Base-by-base conservation (phyloP, 1,284 basidiomycete genomes). In the Cutaneotrichosporon curvatum region DNA sequence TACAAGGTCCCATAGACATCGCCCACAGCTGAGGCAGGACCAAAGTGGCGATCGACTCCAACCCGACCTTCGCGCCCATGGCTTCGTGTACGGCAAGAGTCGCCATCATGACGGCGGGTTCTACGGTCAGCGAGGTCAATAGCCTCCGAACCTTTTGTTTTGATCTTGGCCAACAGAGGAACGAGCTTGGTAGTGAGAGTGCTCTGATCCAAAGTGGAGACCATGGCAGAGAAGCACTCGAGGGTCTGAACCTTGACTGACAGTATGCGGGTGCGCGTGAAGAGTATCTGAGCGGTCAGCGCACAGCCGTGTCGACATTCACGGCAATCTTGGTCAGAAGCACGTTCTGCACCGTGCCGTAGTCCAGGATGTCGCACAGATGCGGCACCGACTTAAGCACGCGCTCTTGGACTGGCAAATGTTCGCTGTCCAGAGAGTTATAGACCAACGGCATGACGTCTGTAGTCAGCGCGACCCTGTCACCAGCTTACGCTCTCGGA, bases 401-500 rank as follows among this genome's bases (percentile, higher is more conserved):
- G 50, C 84, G 81, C 71, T 98, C 94, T 78, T 97, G 90, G 10
- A 98, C 86, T 77, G 65, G 55, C 14, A 84, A 79, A 71, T 94
- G 87, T 44, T 98, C 94, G 11, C 87, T 87, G 54, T 97, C 92
- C 37, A 99, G 75, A 2, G 94, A 87, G 62, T 90, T 87, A 68
- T 98, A 98, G 15, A 98, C 85, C 23, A 99, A 76, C 0, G 92
- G 90, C 59, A 96, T 80, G 12, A 99, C 88, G 73, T 90, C 89
- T 91, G 61, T 3, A 37, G 19, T 41, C 21, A 28, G 25, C 2
- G 10, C n/a, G n/a, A n/a, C n/a, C 14, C 4, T 10, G 21, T n/a
- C 3, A 12, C 5, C 16, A 36, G 76, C 85, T 64, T 56, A 92
- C 89, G 84, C 70, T 91, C 88, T 56, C 88, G 78, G 67, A 98